A percentile compares a stretch with the other conserved stretches of the same genome.
Conservation (phyloP, 2,329 filamentous ascomycete species). For the Davidsoniella australis region DNA sequence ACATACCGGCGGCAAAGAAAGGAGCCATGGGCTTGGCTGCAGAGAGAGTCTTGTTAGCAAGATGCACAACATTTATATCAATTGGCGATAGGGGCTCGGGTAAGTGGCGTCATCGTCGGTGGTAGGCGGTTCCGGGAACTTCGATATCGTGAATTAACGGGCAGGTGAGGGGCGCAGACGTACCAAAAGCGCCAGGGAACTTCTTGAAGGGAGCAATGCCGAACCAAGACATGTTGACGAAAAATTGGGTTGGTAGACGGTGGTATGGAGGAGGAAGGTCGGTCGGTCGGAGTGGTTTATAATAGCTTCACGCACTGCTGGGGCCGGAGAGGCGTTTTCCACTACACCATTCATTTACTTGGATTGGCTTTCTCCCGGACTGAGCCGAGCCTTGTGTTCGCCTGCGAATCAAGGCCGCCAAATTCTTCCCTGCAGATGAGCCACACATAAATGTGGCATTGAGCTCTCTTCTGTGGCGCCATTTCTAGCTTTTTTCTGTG, state of each 20-base stretch:
- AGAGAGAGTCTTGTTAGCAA: slow-evolving; percentile 17
- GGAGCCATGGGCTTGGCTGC: slow-evolving; percentile 80
- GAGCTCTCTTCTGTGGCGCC: neutral
- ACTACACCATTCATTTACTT: neutral
- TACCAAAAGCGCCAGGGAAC: slow-evolving; percentile 64
- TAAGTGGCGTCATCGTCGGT: neutral
- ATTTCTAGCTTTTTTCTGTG: neutral
- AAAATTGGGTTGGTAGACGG: slow-evolving; percentile 20
- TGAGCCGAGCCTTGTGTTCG: slow-evolving; percentile 10
- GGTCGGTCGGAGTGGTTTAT: slow-evolving; percentile 17
- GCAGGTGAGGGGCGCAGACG: slow-evolving; percentile 24
- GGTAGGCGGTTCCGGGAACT: neutral
- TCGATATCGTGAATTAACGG: neutral
- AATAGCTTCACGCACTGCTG: slow-evolving; percentile 16
- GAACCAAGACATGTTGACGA: slow-evolving; percentile 55
- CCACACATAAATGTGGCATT: neutral
- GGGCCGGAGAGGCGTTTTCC: slow-evolving; percentile 14
- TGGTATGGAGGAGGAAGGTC: slow-evolving; percentile 18
- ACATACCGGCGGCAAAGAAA: slow-evolving; percentile 82
- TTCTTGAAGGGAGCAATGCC: slow-evolving; percentile 53
- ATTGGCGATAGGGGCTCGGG: slow-evolving; percentile 9
- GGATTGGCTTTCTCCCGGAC: slow-evolving; percentile 3
- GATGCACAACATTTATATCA: slow-evolving; percentile 9
- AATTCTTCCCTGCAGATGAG: neutral
- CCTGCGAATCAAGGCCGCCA: slow-evolving; percentile 11